These are phyloP conservation scores for Maudiozyma humilis DNA, from an alignment of 1,139 yeast species.

Conservation along the genomic window DNA sequence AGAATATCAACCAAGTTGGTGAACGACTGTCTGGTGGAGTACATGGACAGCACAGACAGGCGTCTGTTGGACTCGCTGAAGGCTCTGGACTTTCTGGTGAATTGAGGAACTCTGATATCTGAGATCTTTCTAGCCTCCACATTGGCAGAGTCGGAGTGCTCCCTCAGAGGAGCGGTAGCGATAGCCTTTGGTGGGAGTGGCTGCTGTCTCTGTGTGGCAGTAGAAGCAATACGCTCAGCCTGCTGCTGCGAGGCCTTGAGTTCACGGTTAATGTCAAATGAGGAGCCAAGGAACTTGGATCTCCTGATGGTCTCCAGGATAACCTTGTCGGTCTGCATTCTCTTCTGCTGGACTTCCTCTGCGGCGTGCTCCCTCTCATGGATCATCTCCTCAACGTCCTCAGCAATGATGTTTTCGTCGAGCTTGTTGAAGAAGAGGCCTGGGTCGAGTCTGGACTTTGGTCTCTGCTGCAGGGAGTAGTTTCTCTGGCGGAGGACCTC, in stretches of 20 bases:
- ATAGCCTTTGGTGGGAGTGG: constrained; percentile 23
- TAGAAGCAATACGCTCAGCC: constrained; percentile 1
- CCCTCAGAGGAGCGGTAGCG: constrained; percentile 22
- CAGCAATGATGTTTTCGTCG: background rate
- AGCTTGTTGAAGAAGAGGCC: constrained; percentile 26
- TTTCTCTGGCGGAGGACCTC: constrained; percentile 31
- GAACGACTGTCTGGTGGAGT: constrained; percentile 60
- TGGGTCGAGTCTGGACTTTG: constrained; percentile 67
- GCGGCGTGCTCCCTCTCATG: background rate
- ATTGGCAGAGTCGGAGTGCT: constrained; percentile 14
- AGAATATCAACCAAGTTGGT: constrained; percentile 52
- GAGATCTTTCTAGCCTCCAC: constrained; percentile 42
- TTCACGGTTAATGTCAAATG: constrained; percentile 39
- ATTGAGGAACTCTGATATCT: constrained; percentile 59
- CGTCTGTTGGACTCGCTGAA: constrained; percentile 58
- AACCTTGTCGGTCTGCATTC: constrained; percentile 21
- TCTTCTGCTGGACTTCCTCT: constrained; percentile 1
- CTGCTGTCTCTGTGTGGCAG: background rate
- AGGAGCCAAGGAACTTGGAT: constrained; percentile 37
- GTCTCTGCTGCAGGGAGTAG: constrained; percentile 42
- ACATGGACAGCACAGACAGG: constrained; percentile 58
- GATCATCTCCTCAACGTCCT: constrained; percentile 1
- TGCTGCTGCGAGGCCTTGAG: constrained; percentile 38
- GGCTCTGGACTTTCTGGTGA: constrained; percentile 57
- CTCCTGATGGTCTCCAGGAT: constrained; percentile 36